These are phyloP conservation scores for Ceriops zippeliana DNA, from an alignment of 345 rosid species.

Conservation along the genomic window DNA sequence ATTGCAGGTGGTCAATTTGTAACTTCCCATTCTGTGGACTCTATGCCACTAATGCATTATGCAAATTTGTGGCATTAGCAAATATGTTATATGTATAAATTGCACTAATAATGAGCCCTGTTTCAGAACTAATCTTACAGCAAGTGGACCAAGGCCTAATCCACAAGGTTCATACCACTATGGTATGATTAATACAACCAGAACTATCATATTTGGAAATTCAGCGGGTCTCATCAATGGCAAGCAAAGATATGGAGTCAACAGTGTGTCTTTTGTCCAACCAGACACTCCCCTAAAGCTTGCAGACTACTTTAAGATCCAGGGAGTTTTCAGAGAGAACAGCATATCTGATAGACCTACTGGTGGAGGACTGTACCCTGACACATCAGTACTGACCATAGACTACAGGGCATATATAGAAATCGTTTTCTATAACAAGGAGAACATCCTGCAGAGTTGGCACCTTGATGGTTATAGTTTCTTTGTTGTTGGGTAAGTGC, in stretches of 20 bases:
- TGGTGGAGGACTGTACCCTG: constrained; percentile 60
- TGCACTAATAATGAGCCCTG: neutral
- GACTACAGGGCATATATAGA: constrained; percentile 69
- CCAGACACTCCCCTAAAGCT: constrained; percentile 87
- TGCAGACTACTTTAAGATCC: constrained; percentile 81
- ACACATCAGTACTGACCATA: constrained; percentile 68
- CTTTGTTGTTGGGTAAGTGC: constrained; percentile 82
- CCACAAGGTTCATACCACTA: constrained; percentile 99
- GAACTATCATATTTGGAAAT: constrained; percentile 63
- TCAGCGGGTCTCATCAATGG: constrained; percentile 77
- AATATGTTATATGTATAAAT: no score
- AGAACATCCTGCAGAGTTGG: constrained; percentile 76
- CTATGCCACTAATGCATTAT: no score
- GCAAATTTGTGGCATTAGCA: no score
- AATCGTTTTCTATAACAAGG: constrained; percentile 83
- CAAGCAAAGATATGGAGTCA: constrained; percentile 80
- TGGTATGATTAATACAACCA: constrained; percentile 71
- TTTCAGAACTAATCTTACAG: constrained; percentile 83
- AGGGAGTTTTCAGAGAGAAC: constrained; percentile 74
- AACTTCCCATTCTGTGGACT: no score
- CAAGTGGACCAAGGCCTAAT: constrained; percentile 94
- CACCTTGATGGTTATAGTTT: constrained; percentile 80
- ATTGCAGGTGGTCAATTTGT: no score
- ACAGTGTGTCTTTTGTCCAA: constrained; percentile 63
- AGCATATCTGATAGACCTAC: constrained; percentile 64